Percentiles rank a stretch among this genome's conserved stretches.
These are phyloP conservation scores for Murraya koenigii DNA, from an alignment of 345 rosid species.

Conservation along the genomic window DNA sequence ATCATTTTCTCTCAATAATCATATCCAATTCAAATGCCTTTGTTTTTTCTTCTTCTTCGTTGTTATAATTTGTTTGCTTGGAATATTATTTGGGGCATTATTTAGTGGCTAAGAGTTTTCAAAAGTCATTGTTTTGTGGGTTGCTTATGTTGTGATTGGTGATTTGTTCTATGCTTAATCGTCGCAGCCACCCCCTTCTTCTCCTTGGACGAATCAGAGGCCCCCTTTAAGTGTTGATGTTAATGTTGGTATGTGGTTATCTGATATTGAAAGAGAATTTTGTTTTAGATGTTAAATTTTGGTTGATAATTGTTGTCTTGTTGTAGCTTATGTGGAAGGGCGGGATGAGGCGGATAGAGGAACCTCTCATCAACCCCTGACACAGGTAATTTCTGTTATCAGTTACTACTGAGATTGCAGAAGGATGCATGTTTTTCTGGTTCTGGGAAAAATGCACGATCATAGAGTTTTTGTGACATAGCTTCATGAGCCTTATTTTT, in stretches of 20 bases:
- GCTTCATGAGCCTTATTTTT: slow-evolving; percentile 4
- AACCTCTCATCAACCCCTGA: slow-evolving; percentile 63
- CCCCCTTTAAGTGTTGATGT: slow-evolving; percentile 76
- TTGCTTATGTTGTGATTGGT: slow-evolving; percentile 7
- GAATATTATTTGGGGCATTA: neutral
- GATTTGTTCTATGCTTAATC: slow-evolving; percentile 13
- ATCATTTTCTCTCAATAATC: neutral
- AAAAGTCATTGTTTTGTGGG: no score
- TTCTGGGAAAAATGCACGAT: slow-evolving; percentile 11
- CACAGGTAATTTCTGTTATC: slow-evolving; percentile 58
- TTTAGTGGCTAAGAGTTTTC: neutral
- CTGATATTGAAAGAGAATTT: slow-evolving; percentile 8
- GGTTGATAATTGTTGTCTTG: slow-evolving; percentile 12
- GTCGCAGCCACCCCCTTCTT: slow-evolving; percentile 67
- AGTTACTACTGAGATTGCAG: slow-evolving; percentile 7
- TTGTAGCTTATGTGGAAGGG: slow-evolving; percentile 88
- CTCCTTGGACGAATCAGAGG: slow-evolving; percentile 86
- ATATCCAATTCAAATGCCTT: neutral
- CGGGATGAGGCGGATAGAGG: slow-evolving; percentile 87
- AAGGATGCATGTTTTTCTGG: slow-evolving; percentile 9
- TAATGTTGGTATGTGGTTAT: slow-evolving; percentile 75
- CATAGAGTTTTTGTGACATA: slow-evolving; percentile 8
- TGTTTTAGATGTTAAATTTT: slow-evolving; percentile 14
- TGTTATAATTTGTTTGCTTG: neutral
- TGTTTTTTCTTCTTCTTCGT: neutral